Evolutionary conservation across 768 basidiomycete genomes (phyloP), one percentile per base, ranked within the genome.

Genomic region (Russula virescens): DNA sequence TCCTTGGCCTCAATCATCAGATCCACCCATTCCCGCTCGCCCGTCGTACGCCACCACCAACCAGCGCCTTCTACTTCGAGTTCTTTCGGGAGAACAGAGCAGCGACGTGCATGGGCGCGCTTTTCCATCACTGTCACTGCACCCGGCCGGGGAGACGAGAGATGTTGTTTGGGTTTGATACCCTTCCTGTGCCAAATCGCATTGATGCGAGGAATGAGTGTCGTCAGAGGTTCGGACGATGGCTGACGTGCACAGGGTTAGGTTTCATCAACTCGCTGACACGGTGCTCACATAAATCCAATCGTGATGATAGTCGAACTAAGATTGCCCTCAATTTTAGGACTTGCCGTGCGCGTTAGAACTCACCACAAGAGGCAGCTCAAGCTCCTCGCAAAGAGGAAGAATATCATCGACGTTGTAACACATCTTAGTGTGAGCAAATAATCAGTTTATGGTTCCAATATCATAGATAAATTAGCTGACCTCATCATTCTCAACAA

Each of bases 401-500:
- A 97, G 77, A 13, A 97, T 77, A 59, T 97, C 95, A 63, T 91
- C 91, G 0, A 89, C 88, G 55, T 84, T 91, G 73, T 94, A 97
- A 69, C 93, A 96, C 66, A 97, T 79, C 79, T 80, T 45, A 26
- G 43, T 9, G 9, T 58, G n/a, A 18, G n/a, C n/a, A n/a, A n/a
- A n/a, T n/a, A n/a, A n/a, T n/a, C 19, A n/a, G 56, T n/a, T 46
- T 57, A 19, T 9, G 28, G n/a, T 3, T 19, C 38, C 31, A 42
- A 10, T 21, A 47, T 21, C 49, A 21, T 38, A 35, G 28, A 54
- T 25, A 38, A 38, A 18, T 16, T 47, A 25, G 69, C 75, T 46
- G 60, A 89, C 91, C 77, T 98, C 95, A 66, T 97, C 95, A 63
- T 97, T 98, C 74, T 98, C 95, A n/a, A 94, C 77, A 2, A 93